Percentiles rank a stretch among this genome's conserved stretches.
These are phyloP conservation scores for Phytophthora cactorum DNA, from an alignment of 352 stramenopile species.

Conservation along the genomic window DNA sequence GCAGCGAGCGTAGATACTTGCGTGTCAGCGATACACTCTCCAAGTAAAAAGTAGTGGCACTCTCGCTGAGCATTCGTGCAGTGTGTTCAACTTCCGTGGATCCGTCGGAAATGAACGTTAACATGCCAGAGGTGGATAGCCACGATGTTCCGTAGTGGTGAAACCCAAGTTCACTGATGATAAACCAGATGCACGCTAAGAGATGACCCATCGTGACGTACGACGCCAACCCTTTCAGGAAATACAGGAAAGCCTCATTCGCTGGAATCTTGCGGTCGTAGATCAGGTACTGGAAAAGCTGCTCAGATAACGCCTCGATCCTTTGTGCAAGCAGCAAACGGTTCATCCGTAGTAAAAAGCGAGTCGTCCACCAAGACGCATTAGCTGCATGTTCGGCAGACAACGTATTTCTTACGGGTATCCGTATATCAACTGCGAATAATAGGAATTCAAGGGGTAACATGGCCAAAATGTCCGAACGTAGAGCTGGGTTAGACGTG, in stretches of 20 bases:
- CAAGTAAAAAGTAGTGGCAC: slow-evolving; percentile 10
- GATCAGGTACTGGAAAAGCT: slow-evolving; percentile 64
- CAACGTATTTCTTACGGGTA: slow-evolving; percentile 8
- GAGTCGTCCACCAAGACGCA: slow-evolving; percentile 41
- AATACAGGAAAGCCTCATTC: slow-evolving; percentile 50
- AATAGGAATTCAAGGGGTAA: slow-evolving; percentile 59
- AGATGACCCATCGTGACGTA: slow-evolving; percentile 72
- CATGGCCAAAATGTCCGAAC: slow-evolving; percentile 49
- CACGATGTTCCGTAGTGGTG: slow-evolving; percentile 57
- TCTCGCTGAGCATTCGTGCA: slow-evolving; percentile 33
- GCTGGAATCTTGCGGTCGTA: slow-evolving; percentile 62
- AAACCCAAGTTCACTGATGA: slow-evolving; percentile 48
- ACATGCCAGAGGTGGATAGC: slow-evolving; percentile 69
- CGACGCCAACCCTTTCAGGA: slow-evolving; percentile 47
- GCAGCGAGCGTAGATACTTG: slow-evolving; percentile 73
- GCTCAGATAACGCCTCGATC: slow-evolving; percentile 48
- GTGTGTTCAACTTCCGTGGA: slow-evolving; percentile 8
- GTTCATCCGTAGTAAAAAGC: slow-evolving; percentile 53
- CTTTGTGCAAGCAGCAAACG: slow-evolving; percentile 50
- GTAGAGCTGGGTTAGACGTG: slow-evolving; percentile 42
- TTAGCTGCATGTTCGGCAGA: slow-evolving; percentile 3
- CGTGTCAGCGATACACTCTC: slow-evolving; percentile 42
- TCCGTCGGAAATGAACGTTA: slow-evolving; percentile 31
- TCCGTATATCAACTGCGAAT: slow-evolving; percentile 21
- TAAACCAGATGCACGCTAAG: slow-evolving; percentile 71